phyloP scores from a whole-genome alignment of 495 filamentous ascomycete genomes.

The Lasiosphaeria ovina region DNA sequence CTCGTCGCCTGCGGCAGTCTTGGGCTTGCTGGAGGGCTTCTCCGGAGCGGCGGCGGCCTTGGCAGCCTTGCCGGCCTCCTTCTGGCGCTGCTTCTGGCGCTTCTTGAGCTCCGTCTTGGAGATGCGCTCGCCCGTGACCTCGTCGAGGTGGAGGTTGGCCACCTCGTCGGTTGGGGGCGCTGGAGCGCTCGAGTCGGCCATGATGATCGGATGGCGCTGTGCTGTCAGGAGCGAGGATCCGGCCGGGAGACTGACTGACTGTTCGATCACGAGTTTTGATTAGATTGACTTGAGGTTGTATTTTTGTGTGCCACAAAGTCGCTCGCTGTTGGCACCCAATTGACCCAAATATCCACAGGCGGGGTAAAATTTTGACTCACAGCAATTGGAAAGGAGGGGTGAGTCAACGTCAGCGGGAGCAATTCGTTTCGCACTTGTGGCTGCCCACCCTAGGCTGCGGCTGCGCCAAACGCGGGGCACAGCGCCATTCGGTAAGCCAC shows the following conservation, averaged over 20 bases:
- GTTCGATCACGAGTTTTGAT: neutral
- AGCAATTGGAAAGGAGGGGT: slow-evolving; percentile 10
- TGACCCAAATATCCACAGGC: slow-evolving; percentile 16
- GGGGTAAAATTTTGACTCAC: slow-evolving; percentile 22
- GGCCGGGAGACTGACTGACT: neutral
- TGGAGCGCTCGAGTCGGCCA: slow-evolving; percentile 50
- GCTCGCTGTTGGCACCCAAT: slow-evolving; percentile 10
- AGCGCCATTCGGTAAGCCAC: no score
- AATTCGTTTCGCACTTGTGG: neutral
- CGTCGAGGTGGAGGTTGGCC: slow-evolving; percentile 76
- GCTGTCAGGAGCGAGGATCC: neutral
- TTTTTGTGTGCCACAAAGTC: neutral
- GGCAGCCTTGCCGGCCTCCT: slow-evolving; percentile 82
- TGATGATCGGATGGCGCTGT: slow-evolving; percentile 24
- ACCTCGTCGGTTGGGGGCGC: slow-evolving; percentile 54
- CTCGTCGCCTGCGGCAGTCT: slow-evolving; percentile 44
- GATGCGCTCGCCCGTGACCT: slow-evolving; percentile 77
- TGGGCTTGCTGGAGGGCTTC: slow-evolving; percentile 66
- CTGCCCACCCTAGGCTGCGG: neutral
- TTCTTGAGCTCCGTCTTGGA: slow-evolving; percentile 95
- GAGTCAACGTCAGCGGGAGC: slow-evolving; percentile 14
- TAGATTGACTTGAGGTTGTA: neutral
- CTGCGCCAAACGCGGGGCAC: neutral
- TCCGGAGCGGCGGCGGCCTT: slow-evolving; percentile 75
- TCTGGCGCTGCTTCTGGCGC: slow-evolving; percentile 86